A percentile compares a stretch with the other conserved stretches of the same genome.
Conservation (phyloP, 31 red algal species). For the Odonthalia washingtoniensis region DNA sequence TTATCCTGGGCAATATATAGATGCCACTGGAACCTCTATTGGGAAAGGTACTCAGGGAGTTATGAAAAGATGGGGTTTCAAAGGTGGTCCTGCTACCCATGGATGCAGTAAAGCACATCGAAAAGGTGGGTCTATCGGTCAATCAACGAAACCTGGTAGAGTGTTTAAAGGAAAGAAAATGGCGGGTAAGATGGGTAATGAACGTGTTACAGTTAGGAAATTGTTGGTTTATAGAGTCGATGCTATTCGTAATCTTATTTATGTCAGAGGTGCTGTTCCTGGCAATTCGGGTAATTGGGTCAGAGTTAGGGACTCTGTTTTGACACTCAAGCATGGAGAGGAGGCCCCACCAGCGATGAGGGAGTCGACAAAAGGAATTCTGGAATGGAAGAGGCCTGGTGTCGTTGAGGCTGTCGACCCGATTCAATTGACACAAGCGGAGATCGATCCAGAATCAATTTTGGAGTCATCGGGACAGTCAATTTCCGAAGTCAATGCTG, state of each 20-base stretch:
- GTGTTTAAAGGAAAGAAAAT: conserved; percentile 98
- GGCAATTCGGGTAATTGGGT: conserved; percentile 93
- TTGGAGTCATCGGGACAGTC: too few species aligned
- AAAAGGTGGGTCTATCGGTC: conserved; percentile 84
- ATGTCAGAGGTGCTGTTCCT: conserved; percentile 88
- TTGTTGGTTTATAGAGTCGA: conserved; percentile 86
- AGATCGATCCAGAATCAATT: too few species aligned
- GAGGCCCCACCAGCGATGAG: conserved; percentile 63
- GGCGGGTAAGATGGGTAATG: conserved; percentile 97
- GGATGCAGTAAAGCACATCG: conserved; percentile 92
- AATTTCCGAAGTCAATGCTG: too few species aligned
- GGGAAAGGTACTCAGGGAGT: conserved; percentile 99
- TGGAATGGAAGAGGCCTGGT: conserved; percentile 66
- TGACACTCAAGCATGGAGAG: conserved; percentile 51
- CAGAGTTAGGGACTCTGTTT: conserved; percentile 86
- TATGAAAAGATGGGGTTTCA: conserved; percentile 98
- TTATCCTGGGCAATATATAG: conserved; percentile 89
- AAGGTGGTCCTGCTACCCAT: conserved; percentile 83
- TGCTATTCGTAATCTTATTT: conserved; percentile 77
- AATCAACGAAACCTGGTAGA: conserved; percentile 70
- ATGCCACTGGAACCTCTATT: conserved; percentile 89
- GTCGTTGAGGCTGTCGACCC: conserved; percentile 31
- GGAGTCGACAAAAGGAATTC: conserved; percentile 34
- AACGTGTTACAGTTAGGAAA: conserved; percentile 76
- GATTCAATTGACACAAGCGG: too few species aligned